Conservation (phyloP, 805 yeast species). For the Ogataea dorogensis region DNA sequence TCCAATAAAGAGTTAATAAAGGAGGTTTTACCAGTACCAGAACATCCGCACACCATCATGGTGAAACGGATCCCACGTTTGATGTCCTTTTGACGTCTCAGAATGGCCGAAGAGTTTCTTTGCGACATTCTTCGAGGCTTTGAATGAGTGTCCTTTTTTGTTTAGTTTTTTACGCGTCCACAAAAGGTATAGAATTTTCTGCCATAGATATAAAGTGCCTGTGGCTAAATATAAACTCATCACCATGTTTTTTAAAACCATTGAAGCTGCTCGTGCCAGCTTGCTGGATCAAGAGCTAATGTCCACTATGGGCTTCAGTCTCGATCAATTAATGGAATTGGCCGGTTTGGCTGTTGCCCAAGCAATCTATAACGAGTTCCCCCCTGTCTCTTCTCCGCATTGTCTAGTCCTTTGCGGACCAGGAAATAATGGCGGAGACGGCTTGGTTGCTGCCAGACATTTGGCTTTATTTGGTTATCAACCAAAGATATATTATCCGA, state of each 20-base stretch:
- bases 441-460: slow-evolving; percentile 93
- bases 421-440: slow-evolving; percentile 97
- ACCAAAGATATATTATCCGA: slow-evolving; percentile 82
- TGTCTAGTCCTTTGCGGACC: slow-evolving; percentile 86
- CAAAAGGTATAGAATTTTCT: slow-evolving; percentile 4
- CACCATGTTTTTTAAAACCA: slow-evolving; percentile 36
- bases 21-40: slow-evolving; percentile 78
- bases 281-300: slow-evolving; percentile 81
- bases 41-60: slow-evolving; percentile 67
- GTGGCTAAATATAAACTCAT: background rate
- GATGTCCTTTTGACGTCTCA: slow-evolving; percentile 60
- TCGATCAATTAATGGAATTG: slow-evolving; percentile 91
- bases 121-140: slow-evolving; percentile 13
- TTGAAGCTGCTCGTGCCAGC: slow-evolving; percentile 62
- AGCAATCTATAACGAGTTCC: slow-evolving; percentile 68
- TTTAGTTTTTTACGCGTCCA: slow-evolving; percentile 16
- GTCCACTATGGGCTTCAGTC: slow-evolving; percentile 73
- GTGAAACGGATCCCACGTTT: slow-evolving; percentile 74
- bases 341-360: slow-evolving; percentile 96
- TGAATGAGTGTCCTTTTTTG: slow-evolving; percentile 7
- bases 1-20: slow-evolving; percentile 68
- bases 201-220: slow-evolving; percentile 2
- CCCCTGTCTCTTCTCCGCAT: slow-evolving; percentile 42
- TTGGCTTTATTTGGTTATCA: slow-evolving; percentile 73
- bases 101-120: slow-evolving; percentile 30